Evolutionary conservation across 2,329 filamentous ascomycete species (phyloP).

Genomic region (Penicillium sp.): DNA sequence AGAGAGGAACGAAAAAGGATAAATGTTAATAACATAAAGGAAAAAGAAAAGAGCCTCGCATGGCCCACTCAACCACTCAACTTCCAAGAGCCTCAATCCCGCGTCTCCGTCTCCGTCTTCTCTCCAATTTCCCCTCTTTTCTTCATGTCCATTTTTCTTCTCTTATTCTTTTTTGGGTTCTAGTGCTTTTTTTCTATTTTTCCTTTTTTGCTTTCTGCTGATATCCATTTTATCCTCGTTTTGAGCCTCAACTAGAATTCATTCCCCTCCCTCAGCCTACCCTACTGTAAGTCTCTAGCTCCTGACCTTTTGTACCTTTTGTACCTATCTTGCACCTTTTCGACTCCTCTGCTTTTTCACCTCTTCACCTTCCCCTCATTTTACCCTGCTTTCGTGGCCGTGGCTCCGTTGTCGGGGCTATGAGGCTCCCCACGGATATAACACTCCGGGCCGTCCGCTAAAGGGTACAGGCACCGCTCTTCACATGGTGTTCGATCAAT

Average conservation of each 20-base stretch:
- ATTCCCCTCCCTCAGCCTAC: not conserved
- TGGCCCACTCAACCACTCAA: slow-evolving; percentile 1
- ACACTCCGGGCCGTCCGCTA: not conserved
- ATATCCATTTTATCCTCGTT: not conserved
- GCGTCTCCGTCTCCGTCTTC: not conserved
- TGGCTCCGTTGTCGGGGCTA: not conserved
- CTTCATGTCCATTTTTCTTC: not conserved
- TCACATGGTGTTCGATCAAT: not conserved
- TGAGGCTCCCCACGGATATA: not conserved
- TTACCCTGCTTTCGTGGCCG: not conserved
- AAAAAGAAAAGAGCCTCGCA: slow-evolving; percentile 2
- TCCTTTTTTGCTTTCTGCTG: not conserved
- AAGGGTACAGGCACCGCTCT: not conserved
- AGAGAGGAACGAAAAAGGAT: not conserved
- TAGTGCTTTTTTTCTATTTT: no score
- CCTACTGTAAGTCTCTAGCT: not conserved
- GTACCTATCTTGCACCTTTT: no score
- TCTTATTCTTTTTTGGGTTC: not conserved
- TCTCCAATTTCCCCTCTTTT: not conserved
- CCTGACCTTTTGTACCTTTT: no score
- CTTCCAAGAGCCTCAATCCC: slow-evolving; percentile 1
- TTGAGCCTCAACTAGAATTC: not conserved
- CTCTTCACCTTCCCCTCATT: not conserved
- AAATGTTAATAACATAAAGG: not conserved
- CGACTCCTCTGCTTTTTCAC: not conserved